Evolutionary conservation across 1,139 yeast species (phyloP), one percentile per base, ranked within the genome.

Genomic region (Yamadazyma siamensis): DNA sequence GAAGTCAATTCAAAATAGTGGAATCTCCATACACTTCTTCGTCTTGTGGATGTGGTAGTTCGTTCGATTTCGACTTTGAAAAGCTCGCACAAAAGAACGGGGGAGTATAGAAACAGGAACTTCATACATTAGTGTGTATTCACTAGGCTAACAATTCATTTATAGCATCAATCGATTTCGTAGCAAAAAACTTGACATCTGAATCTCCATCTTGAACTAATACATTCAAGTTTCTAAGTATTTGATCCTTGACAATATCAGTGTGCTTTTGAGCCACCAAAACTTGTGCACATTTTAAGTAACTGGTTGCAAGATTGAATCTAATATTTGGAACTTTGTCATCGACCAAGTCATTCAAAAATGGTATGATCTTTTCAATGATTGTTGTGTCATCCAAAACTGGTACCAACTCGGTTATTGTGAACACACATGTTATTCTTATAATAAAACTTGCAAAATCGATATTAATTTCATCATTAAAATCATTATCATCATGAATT

Each of bases 31-130:
- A 84, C 49, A 81, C 96, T 16, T 80, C 87, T 19, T 82, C 94
- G 28, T 81, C 94, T 29, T 94, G 99, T 62, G 98, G 99, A 0
- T 91, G 98, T 59, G 98, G 98, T 0, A 75, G 95, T 14, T 86
- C 96, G 34, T 91, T 91, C 59, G 96, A 89, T 53, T 78, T 89
- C 49, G 94, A 84, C 52, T 80, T 81, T 35, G 77, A 75, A n/a
- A 76, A 76, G 46, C 50, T 65, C 35, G 43, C 41, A 4, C 30
- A 35, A 27, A 31, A 36, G 11, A 26, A 7, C 7, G 20, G 20
- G 20, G 20, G n/a, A n/a, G n/a, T n/a, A n/a, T n/a, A n/a, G n/a
- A n/a, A n/a, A n/a, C n/a, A n/a, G n/a, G n/a, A n/a, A n/a, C n/a
- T n/a, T n/a, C n/a, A n/a, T n/a, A n/a, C n/a, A n/a, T n/a, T n/a